A percentile compares a stretch with the other conserved stretches of the same genome.
These are phyloP conservation scores for Ogataea saltuana DNA, from an alignment of 805 yeast genomes.

Conservation along the genomic window DNA sequence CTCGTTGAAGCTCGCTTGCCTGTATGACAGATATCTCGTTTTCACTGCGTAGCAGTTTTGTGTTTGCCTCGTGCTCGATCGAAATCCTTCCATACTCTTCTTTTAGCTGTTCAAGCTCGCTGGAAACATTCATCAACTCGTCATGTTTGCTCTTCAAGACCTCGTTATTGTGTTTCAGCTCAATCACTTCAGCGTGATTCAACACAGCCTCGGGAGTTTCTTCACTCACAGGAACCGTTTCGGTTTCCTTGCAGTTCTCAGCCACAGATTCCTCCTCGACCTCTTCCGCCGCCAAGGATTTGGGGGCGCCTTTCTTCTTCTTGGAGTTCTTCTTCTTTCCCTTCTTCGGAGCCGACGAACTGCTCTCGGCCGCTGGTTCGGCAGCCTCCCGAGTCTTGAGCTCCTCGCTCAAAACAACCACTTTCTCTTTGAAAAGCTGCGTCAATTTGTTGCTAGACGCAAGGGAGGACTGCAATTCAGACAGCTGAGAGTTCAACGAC, in stretches of 20 bases:
- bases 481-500: conserved; percentile 9
- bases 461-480: conserved; percentile 23
- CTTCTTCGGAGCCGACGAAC: background rate
- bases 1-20: conserved; percentile 25
- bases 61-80: background rate
- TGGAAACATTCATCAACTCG: conserved; percentile 14
- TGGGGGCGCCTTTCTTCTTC: conserved; percentile 15
- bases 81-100: conserved; percentile 10
- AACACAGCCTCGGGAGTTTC: conserved; percentile 4
- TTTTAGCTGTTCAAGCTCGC: conserved; percentile 10
- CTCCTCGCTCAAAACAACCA: conserved; percentile 23
- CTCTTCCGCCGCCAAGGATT: conserved; percentile 15
- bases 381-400: conserved; percentile 7
- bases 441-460: conserved; percentile 26
- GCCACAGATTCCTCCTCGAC: conserved; percentile 9
- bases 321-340: conserved; percentile 18
- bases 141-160: conserved; percentile 15
- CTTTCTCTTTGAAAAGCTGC: conserved; percentile 31
- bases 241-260: conserved; percentile 25
- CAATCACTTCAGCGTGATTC: conserved; percentile 24
- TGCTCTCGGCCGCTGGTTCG: background rate
- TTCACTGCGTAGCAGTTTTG: conserved; percentile 6
- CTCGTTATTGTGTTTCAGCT: conserved; percentile 29
- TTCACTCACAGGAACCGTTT: conserved; percentile 13
- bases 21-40: background rate